phyloP scores from a whole-genome alignment of 805 yeast genomes.

The Myxozyma nipponensis region DNA sequence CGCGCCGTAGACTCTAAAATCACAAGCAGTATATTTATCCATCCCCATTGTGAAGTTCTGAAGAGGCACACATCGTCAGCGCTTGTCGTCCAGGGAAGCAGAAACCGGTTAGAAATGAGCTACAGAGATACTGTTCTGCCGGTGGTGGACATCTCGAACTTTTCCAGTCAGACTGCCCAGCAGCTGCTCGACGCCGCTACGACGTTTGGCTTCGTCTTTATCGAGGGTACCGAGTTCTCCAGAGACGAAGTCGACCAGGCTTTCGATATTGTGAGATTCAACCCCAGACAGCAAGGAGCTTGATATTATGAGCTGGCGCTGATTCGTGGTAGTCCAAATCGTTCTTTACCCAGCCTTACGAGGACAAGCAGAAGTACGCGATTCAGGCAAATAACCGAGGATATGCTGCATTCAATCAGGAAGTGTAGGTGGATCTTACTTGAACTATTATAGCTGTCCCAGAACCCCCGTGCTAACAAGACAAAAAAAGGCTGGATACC shows the following conservation, averaged over 20 bases:
- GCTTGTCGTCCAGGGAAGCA: no score
- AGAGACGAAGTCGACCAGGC: slow-evolving; percentile 50
- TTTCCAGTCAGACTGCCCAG: slow-evolving; percentile 45
- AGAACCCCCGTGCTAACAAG: neutral
- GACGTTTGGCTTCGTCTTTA: slow-evolving; percentile 61
- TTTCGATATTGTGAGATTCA: slow-evolving; percentile 43
- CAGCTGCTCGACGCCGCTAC: slow-evolving; percentile 56
- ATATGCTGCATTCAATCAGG: slow-evolving; percentile 53
- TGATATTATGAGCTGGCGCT: neutral
- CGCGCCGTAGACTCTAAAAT: no score
- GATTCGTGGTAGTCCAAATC: slow-evolving; percentile 38
- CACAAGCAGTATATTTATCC: no score
- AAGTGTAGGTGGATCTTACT: slow-evolving; percentile 38
- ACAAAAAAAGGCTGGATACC: slow-evolving; percentile 34
- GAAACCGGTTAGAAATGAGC: no score
- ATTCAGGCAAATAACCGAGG: slow-evolving; percentile 60
- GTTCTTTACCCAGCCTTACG: slow-evolving; percentile 51
- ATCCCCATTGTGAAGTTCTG: no score
- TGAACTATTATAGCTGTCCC: neutral
- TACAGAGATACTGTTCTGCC: slow-evolving; percentile 24
- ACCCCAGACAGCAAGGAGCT: neutral
- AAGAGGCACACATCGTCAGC: no score
- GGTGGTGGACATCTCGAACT: slow-evolving; percentile 50
- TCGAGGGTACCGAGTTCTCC: slow-evolving; percentile 64
- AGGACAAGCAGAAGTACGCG: slow-evolving; percentile 48